Percentiles rank a stretch among this genome's conserved stretches.
Evolutionary conservation across 768 basidiomycete genomes (phyloP).

Genomic region (Pulveroboletus ravenelii): DNA sequence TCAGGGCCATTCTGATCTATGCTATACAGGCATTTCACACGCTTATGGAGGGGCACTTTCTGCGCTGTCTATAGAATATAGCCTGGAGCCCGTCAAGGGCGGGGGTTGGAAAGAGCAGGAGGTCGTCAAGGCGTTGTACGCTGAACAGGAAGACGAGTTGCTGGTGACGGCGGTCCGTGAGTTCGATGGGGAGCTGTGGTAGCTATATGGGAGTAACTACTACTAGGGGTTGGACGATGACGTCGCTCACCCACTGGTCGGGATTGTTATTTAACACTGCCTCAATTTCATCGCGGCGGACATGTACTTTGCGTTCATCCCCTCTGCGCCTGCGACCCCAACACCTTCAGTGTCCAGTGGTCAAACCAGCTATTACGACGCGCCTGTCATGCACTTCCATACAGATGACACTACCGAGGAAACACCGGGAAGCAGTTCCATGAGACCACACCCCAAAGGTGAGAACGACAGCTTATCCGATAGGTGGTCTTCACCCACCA

Average conservation of each 20-base stretch:
- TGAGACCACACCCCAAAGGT: not conserved
- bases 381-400: constrained; percentile 30
- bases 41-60: constrained; percentile 94
- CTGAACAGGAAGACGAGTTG: constrained; percentile 29
- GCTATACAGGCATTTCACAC: constrained; percentile 73
- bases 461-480: not conserved
- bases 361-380: constrained; percentile 43
- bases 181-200: constrained; percentile 22
- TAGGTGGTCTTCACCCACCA: not conserved
- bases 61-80: constrained; percentile 83
- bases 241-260: constrained; percentile 12
- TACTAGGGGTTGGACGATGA: constrained; percentile 14
- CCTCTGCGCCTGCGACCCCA: constrained; percentile 14
- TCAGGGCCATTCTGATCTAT: constrained; percentile 6
- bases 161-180: constrained; percentile 24
- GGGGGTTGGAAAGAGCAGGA: constrained; percentile 35
- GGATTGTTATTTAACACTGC: constrained; percentile 21
- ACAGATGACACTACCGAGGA: not conserved
- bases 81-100: constrained; percentile 54
- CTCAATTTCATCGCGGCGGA: not conserved
- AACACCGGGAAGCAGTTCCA: not conserved
- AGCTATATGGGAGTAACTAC: not conserved
- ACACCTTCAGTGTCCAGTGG: constrained; percentile 28
- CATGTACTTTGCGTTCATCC: not conserved
- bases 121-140: constrained; percentile 33